phyloP scores from a whole-genome alignment of 805 yeast genomes.

The Pichia pseudocactophila region DNA sequence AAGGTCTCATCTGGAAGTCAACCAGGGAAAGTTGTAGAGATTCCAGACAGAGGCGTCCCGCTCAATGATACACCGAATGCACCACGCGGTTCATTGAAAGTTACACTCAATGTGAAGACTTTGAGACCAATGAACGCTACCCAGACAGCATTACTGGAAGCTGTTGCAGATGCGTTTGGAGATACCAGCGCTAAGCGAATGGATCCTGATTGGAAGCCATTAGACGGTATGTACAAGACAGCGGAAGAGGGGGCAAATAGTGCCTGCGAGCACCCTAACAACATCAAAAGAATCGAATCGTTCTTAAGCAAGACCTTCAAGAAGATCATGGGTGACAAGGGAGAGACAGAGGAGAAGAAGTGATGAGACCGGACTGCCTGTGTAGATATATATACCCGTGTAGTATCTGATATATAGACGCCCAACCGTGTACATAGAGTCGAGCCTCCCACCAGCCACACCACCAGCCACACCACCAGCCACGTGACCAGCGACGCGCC shows the following conservation, averaged over 20 bases:
- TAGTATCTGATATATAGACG: no score
- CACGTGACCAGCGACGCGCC: no score
- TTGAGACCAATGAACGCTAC: slow-evolving; percentile 72
- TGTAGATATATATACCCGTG: no score
- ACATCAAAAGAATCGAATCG: slow-evolving; percentile 47
- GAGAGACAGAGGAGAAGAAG: slow-evolving; percentile 16
- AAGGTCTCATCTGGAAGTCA: slow-evolving; percentile 83
- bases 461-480: no score
- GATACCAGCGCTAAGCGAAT: slow-evolving; percentile 73
- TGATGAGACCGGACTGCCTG: no score
- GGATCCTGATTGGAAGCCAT: slow-evolving; percentile 39
- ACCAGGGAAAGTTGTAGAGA: slow-evolving; percentile 58
- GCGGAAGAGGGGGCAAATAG: slow-evolving; percentile 6
- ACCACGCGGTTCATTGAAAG: slow-evolving; percentile 70
- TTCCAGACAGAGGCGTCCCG: slow-evolving; percentile 88
- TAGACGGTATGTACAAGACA: slow-evolving; percentile 19
- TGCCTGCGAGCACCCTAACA: slow-evolving; percentile 34
- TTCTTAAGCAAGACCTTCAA: slow-evolving; percentile 53
- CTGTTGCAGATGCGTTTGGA: slow-evolving; percentile 82
- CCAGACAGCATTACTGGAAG: slow-evolving; percentile 84
- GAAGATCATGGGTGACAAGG: slow-evolving; percentile 26
- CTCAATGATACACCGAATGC: slow-evolving; percentile 26
- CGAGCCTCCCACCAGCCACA: no score
- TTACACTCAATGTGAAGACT: slow-evolving; percentile 61
- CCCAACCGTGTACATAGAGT: no score